Evolutionary conservation across 768 basidiomycete species (phyloP), one percentile per base, ranked within the genome.

Genomic region (Amyloporia xantha): DNA sequence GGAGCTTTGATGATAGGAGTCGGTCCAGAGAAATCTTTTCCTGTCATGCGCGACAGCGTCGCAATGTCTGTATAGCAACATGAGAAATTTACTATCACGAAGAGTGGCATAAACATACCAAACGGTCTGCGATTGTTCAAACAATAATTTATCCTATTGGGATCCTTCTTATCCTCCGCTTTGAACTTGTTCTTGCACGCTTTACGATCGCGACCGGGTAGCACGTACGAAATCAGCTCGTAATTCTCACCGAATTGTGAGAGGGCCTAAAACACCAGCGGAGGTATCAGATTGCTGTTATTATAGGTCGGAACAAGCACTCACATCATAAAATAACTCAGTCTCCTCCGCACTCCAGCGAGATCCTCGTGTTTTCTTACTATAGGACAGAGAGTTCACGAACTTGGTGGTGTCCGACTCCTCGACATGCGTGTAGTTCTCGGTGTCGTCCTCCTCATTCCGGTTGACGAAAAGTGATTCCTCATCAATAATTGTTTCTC

Each of bases 121-220:
- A 88, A 86, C 45, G 89, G 88, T 37, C 78, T 73, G 54, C 80
- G 77, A 57, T 86, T 82, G 50, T 79, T 79, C n/a, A 94, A 67
- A 60, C 82, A 86, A 52, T 78, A 72, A 51, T 82, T 84, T 49
- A 95, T 86, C 41, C 84, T 73, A n/a, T 74, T 75, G 24, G 81
- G 74, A 62, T 93, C 84, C 62, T 78, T 81, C 68, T 78, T 88
- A 62, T 93, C 91, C 64, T 95, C 93, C 0, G 82, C 75, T 59
- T 90, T 93, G 71, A 92, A 95, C 62, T 95, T 95, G 65, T 89
- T 86, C 67, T 91, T 92, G 65, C 93, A 91, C 23, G 91, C 84
- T 60, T 86, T 90, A 17, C 92, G 76, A 59, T 91, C 87, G 13
- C 92, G 83, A 15, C 85, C 84, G 33, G 90, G 89, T 17, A 95